phyloP scores from a whole-genome alignment of 257 asterid species.

The Solanum sitiens region DNA sequence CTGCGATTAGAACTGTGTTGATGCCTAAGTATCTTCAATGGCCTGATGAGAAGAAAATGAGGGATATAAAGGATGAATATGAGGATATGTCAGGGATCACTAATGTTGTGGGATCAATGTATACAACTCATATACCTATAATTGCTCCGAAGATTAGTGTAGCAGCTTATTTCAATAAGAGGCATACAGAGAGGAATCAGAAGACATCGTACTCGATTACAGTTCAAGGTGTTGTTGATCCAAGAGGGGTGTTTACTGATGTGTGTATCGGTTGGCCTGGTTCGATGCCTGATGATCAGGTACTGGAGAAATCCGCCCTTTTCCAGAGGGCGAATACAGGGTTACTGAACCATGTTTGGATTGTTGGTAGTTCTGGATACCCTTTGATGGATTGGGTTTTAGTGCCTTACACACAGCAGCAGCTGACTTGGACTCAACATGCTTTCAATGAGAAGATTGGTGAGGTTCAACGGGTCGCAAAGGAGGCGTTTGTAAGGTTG shows the following conservation, averaged over 20 bases:
- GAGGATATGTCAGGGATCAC: conserved; percentile 61
- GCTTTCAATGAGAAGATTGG: conserved; percentile 80
- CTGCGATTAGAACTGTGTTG: conserved; percentile 68
- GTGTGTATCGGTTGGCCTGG: conserved; percentile 95
- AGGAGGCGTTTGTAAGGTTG: conserved; percentile 51
- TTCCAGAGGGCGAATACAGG: conserved; percentile 68
- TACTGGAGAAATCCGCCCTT: conserved; percentile 74
- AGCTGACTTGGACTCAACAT: conserved; percentile 84
- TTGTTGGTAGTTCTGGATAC: conserved; percentile 66
- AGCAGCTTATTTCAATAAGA: conserved; percentile 66
- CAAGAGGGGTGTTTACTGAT: conserved; percentile 61
- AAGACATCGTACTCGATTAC: conserved; percentile 86
- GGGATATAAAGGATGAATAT: conserved; percentile 32
- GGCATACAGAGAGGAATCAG: conserved; percentile 86
- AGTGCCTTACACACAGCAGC: conserved; percentile 78
- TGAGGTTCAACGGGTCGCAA: conserved; percentile 42
- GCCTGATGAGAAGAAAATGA: conserved; percentile 50
- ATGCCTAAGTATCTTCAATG: conserved; percentile 84
- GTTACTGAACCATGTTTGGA: conserved; percentile 55
- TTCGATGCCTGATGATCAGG: conserved; percentile 90
- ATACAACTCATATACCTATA: conserved; percentile 82
- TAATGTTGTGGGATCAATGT: conserved; percentile 79
- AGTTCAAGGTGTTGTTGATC: conserved; percentile 86
- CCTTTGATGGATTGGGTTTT: conserved; percentile 86
- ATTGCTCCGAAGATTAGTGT: conserved; percentile 88